Base-by-base conservation (phyloP, 2,329 filamentous ascomycete species). In the Pseudocercospora fuligena region DNA sequence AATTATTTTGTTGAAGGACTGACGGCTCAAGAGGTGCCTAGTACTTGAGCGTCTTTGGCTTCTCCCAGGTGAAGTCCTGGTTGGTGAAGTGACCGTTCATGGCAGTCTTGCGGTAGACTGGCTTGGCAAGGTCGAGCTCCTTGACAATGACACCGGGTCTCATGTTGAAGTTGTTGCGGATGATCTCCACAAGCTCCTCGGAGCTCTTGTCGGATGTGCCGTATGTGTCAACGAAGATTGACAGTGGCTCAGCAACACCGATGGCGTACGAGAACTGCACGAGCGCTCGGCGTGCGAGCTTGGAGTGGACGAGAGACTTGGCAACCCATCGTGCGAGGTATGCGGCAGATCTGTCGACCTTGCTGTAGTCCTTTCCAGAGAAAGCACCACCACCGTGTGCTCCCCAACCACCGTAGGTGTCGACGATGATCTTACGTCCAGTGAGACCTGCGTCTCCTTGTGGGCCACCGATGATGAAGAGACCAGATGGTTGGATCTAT, bases 41-140 rank as follows among this genome's bases (percentile, higher is more conserved):
- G 84, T 92, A 91, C 84, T 92, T 94, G 79, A 99, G 92, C 75
- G 86, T 77, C 92, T 97, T 97, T 79, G 95, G 94, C 89, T 98
- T 89, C 90, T 99, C 95, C 95, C 95, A 99, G 84, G 86, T 89
- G 89, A 99, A 99, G 82, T 82, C 86, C 89, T 97, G 95, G 92
- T 97, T 95, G 84, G 93, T 97, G 85, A 99, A 99, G 89, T 99
- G 95, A 77, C 95, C 95, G 86, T 98, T 98, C 92, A 97, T 97
- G 84, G 95, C 95, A 66, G 95, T 99, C 87, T 94, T 88, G 88
- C 89, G 89, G 90, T 99, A 99, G 87, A 98, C 97, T 80, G 95
- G 95, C 84, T 93, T 93, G 82, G 89, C 91, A 73, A 99, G 88
- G 85, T 95, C 91, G 73, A 99, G 91, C 85, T 97, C 94, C 86